Evolutionary conservation across 176 grass and related monocot species (phyloP).

Genomic region (Ensete glaucum): DNA sequence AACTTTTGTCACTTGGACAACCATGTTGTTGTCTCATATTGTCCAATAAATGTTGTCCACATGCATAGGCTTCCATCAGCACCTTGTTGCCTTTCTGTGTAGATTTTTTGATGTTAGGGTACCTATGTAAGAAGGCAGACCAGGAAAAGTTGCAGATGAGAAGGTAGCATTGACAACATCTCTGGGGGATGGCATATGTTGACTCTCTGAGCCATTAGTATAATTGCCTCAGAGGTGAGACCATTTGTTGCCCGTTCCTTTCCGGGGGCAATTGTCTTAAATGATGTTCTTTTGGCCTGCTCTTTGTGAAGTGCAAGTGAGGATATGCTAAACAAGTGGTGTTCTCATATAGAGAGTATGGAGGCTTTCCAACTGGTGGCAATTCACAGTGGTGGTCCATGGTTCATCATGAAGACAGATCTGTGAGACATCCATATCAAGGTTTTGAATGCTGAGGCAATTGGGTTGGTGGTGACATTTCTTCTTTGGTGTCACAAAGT

Average conservation of each 20-base stretch:
- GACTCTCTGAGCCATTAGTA: conserved; percentile 11
- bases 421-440: not conserved
- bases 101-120: conserved; percentile 13
- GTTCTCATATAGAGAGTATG: too few species aligned
- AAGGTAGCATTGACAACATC: too few species aligned
- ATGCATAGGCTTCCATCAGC: not conserved
- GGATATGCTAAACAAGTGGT: too few species aligned
- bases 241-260: not conserved
- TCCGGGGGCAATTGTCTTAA: not conserved
- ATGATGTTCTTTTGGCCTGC: not conserved
- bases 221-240: conserved; percentile 7
- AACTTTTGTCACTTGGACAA: not conserved
- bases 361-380: too few species aligned
- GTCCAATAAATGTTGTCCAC: not conserved
- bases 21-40: not conserved
- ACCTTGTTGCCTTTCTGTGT: not conserved
- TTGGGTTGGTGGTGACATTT: not conserved
- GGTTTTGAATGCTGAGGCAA: not conserved
- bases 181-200: not conserved
- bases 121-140: not conserved
- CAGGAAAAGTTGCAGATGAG: not conserved
- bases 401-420: too few species aligned
- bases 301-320: too few species aligned
- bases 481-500: not conserved
- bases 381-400: too few species aligned